Evolutionary conservation across 2,329 filamentous ascomycete species (phyloP).

Genomic region (Bipolaris gigantea): DNA sequence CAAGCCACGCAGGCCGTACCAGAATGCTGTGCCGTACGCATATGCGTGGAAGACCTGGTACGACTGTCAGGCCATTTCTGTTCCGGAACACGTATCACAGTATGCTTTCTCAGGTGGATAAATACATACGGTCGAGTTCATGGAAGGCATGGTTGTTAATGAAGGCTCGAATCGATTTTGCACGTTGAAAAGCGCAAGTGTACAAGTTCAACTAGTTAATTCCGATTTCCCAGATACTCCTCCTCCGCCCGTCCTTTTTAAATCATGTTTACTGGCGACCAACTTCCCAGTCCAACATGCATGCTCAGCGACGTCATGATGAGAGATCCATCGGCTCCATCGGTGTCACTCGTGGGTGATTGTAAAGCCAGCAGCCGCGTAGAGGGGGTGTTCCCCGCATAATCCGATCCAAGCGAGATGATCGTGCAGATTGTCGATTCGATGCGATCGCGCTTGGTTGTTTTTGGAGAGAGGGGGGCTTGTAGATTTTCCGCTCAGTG

Average conservation of each 20-base stretch:
- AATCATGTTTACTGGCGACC: background rate
- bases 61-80: background rate
- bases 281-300: background rate
- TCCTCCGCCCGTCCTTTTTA: background rate
- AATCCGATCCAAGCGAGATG: background rate
- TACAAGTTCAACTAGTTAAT: background rate
- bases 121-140: constrained; percentile 4
- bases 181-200: background rate
- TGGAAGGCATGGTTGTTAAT: constrained; percentile 5
- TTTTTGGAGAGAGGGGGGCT: background rate
- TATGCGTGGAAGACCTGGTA: constrained; percentile 29
- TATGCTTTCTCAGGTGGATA: too few species aligned
- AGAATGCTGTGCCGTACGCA: constrained; percentile 31
- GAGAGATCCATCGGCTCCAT: constrained; percentile 18
- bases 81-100: background rate
- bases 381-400: background rate
- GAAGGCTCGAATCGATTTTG: background rate
- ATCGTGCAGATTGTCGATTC: background rate
- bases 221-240: background rate
- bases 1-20: constrained; percentile 28
- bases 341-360: constrained; percentile 8
- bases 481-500: background rate
- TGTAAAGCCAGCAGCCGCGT: constrained; percentile 5
- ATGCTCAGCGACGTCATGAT: constrained; percentile 20
- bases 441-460: background rate